phyloP scores from a whole-genome alignment of 371 early-diverging fungal species.

The Actinomortierella wolfii region DNA sequence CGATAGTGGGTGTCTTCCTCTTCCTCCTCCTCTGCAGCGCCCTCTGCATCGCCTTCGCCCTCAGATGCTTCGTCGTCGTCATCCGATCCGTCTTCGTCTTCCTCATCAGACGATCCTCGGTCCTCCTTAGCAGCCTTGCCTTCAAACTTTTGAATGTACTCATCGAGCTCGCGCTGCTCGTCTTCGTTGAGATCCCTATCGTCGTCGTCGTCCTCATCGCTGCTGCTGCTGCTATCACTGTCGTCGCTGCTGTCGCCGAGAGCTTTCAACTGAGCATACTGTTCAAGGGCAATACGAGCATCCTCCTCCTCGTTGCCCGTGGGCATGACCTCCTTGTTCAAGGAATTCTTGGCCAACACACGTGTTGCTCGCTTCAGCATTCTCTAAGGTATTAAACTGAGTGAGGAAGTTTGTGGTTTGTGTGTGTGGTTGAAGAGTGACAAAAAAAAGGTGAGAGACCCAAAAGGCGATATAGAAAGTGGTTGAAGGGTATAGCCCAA shows the following conservation, averaged over 20 bases:
- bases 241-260: conserved; percentile 9
- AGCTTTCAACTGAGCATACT: not conserved
- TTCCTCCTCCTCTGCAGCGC: conserved; percentile 10
- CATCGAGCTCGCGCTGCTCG: conserved; percentile 18
- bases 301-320: conserved; percentile 23
- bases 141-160: conserved; percentile 42
- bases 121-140: conserved; percentile 15
- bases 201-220: conserved; percentile 33
- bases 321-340: conserved; percentile 42
- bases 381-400: not conserved
- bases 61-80: conserved; percentile 10
- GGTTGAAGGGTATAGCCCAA: not conserved
- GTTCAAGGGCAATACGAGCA: conserved; percentile 31
- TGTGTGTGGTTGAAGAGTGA: not conserved
- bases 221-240: not conserved
- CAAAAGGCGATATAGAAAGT: not conserved
- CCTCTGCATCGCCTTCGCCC: conserved; percentile 7
- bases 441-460: not conserved
- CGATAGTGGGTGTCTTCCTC: conserved; percentile 37
- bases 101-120: conserved; percentile 1
- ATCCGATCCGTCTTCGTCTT: conserved; percentile 13
- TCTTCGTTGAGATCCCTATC: conserved; percentile 3
- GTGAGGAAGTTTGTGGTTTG: not conserved
- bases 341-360: conserved; percentile 40
- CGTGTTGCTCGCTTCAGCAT: conserved; percentile 40